A percentile compares a stretch with the other conserved stretches of the same genome.
phyloP scores from a whole-genome alignment of 257 asterid species.

The Lavandula angustifolia region DNA sequence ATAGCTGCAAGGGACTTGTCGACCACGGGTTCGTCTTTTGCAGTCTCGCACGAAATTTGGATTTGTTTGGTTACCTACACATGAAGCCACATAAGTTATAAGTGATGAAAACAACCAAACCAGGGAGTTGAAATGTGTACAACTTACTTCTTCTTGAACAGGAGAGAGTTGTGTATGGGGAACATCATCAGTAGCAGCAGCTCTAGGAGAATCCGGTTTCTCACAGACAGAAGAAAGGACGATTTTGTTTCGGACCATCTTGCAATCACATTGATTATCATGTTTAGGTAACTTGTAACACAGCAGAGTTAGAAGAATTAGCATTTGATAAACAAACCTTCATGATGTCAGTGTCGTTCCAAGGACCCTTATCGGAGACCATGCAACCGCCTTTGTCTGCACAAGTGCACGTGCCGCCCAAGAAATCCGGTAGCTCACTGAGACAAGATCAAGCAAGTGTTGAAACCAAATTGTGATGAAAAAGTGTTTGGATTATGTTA shows the following conservation, averaged over 20 bases:
- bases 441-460: conserved; percentile 29
- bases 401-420: conserved; percentile 96
- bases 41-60: conserved; percentile 21
- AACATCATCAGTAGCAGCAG: conserved; percentile 1
- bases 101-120: background rate
- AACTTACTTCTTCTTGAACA: conserved; percentile 68
- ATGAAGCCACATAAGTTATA: background rate
- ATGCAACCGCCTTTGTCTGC: conserved; percentile 91
- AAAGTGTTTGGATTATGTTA: conserved; percentile 23
- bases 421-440: conserved; percentile 95
- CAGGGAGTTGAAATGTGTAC: no score
- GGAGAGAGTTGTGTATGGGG: conserved; percentile 48
- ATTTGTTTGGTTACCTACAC: conserved; percentile 34
- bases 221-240: conserved; percentile 49
- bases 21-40: conserved; percentile 35
- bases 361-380: conserved; percentile 93
- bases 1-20: conserved; percentile 53
- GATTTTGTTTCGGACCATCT: conserved; percentile 82
- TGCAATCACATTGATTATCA: conserved; percentile 18
- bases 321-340: conserved; percentile 52
- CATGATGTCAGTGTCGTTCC: conserved; percentile 87
- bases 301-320: background rate
- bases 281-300: background rate
- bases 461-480: background rate
- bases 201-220: conserved; percentile 44